Evolutionary conservation across 1,139 yeast species (phyloP), one percentile per base, ranked within the genome.

Genomic region (Meyerozyma smithsonii): DNA sequence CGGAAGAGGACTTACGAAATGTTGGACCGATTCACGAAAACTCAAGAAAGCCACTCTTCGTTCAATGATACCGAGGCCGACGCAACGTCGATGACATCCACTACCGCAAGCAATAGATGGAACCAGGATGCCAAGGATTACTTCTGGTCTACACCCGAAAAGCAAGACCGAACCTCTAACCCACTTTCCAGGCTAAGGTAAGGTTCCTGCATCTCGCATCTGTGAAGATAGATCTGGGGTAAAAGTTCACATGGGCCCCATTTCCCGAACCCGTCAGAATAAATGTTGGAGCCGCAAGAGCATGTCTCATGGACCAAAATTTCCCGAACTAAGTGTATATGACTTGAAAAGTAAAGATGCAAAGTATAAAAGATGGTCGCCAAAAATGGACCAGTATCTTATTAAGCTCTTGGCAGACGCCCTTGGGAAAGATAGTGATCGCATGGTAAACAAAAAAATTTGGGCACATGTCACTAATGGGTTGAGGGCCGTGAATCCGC

Each of bases 1-100:
- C 55, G 70, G 34, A 71, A 69, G 49, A 52, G 74, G 37, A 62
- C 61, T 10, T 63, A 67, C 23, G 87, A 81, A 41, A 64, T 85
- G 59, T 67, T 84, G 39, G 82, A 78, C 35, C 76, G 72, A 42
- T 86, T 84, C 57, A 71, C 74, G 37, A 66, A 66, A 16, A 74
- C 81, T 5, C 92, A 84, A 56, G 76, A 75, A 42, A 65, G 62
- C 36, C 82, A 81, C 10, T 16, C 28, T 14, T 16, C 20, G 8
- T 18, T 2, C 15, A 10, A 18, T n/a, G 30, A 26, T 10, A 10
- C 30, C 2, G 12, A 8, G 30, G 15, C 34, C n/a, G 34, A 30
- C 3, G 15, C 20, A 5, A 17, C n/a, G 4, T 30, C 34, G 11
- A 11, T 30, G 17, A 26, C 10, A 10, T 26, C 30, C 4, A n/a